These are phyloP conservation scores for Trichoderma aggressivum DNA, from an alignment of 2,329 filamentous ascomycete genomes.

Conservation along the genomic window DNA sequence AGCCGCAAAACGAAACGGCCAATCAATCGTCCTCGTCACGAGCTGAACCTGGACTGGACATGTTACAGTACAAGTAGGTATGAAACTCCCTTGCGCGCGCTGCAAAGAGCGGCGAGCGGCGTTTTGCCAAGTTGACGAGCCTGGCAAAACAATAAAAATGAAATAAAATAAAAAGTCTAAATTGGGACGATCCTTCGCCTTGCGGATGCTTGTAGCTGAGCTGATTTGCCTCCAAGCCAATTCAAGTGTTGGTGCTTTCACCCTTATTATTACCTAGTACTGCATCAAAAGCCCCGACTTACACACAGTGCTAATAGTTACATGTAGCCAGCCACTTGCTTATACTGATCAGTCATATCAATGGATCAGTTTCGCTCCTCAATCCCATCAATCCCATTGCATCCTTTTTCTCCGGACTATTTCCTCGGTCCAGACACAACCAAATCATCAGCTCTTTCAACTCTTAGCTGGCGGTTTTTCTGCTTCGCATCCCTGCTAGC, in stretches of 20 bases:
- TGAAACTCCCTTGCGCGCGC: conserved; percentile 3
- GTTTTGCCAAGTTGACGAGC: background rate
- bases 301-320: background rate
- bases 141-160: too few species aligned
- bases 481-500: conserved; percentile 19
- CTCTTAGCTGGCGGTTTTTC: background rate
- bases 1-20: background rate
- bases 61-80: too few species aligned
- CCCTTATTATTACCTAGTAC: too few species aligned
- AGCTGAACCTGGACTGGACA: background rate
- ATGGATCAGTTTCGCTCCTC: background rate
- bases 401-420: background rate
- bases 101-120: conserved; percentile 7
- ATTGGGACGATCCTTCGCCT: background rate
- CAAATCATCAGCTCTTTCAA: background rate
- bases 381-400: background rate
- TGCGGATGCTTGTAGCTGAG: background rate
- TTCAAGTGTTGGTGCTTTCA: background rate
- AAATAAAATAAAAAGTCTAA: too few species aligned
- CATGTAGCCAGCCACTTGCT: background rate
- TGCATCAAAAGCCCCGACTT: too few species aligned
- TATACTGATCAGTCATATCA: background rate
- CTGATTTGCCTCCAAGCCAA: background rate
- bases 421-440: background rate
- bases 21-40: background rate